Evolutionary conservation across 352 stramenopile species (phyloP), one percentile per base, ranked within the genome.

Genomic region (Pythium aristosporum): DNA sequence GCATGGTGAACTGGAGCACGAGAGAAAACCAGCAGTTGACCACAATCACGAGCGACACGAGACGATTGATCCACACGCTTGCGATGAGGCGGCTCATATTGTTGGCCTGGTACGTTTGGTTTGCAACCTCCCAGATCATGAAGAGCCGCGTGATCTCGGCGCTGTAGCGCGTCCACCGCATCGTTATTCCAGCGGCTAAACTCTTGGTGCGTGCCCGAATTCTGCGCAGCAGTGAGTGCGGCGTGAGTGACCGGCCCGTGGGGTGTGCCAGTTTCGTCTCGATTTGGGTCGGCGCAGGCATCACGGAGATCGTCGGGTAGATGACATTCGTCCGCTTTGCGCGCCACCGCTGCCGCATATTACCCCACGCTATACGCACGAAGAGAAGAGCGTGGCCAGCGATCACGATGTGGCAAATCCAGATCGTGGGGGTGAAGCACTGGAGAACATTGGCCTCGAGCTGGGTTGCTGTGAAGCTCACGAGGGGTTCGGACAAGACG

Each of bases 21-120:
- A 48, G 55, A 15, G 55, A 60, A 1, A 55, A 69, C 18, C 23
- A 32, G 34, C 63, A 69, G 25, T 69, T 69, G 55, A 50, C 1
- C 23, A 69, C 56, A 21, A 69, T 25, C 3, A 61, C 54, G 2
- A 43, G 21, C 0, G 57, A 39, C 9, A 58, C 63, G 11, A 64
- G 13, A 15, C 54, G 32, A 21, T 63, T 69, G 37, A 69, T 69
- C 63, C 63, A 69, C 12, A n/a, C 30, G 34, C 36, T 39, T 9
- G 23, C 20, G 10, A 25, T 58, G 5, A 63, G 21, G 13, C 30
- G 21, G 34, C 69, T 72, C 1, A 52, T 68, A 15, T 50, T 49
- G 23, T 61, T 39, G 11, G 60, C 65, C 50, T 72, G 60, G 18
- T 63, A 51, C 2, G 51, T 47, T 23, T 75, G 59, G 11, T 55